Base-by-base conservation (phyloP, 768 basidiomycete genomes). In the Pleurotus cornucopiae region DNA sequence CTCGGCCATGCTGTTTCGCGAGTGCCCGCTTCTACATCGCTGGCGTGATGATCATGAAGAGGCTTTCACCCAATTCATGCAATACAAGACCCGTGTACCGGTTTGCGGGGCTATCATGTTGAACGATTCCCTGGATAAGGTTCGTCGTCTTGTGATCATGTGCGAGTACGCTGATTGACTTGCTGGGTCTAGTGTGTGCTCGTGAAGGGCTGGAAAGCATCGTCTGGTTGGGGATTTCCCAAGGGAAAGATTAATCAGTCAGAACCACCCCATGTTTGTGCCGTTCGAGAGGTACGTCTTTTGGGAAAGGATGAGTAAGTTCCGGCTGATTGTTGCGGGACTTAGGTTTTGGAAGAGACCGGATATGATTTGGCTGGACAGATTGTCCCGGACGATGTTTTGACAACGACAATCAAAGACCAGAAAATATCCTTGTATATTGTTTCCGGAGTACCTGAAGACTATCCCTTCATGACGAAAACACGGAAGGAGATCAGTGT, bases 181-280 rank as follows among this genome's bases (percentile, higher is more conserved):
- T 47, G 57, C 59, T 55, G 44, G 25, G 37, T 52, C 18, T 66
- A 98, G 95, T 94, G 92, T 66, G 79, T 99, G n/a, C 81, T 99
- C 58, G 97, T 99, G 57, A 94, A 97, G 71, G 97, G 97, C 5
- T 98, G 93, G 93, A 98, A 97, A 70, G 85, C 92, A 37, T 91
- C 88, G 16, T 91, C 97, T 2, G 92, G 94, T 5, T 99, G 97
- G 97, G 89, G 93, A n/a, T 99, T 98, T 71, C 97, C 97, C 5
- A 91, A 96, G 68, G 97, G 97, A n/a, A 99, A 99, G 74, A 98
- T 98, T 69, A 99, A 99, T 64, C 88, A 95, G 68, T 83, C 89
- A 58, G 97, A 99, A 68, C 84, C 88, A 6, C 82, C 86, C 55
- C 79, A 81, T 48, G 80, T 79, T 54, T 99, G 97, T 71, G 97